Base-by-base conservation (phyloP, 148 eudicot genomes). In the Limonium bicolor region DNA sequence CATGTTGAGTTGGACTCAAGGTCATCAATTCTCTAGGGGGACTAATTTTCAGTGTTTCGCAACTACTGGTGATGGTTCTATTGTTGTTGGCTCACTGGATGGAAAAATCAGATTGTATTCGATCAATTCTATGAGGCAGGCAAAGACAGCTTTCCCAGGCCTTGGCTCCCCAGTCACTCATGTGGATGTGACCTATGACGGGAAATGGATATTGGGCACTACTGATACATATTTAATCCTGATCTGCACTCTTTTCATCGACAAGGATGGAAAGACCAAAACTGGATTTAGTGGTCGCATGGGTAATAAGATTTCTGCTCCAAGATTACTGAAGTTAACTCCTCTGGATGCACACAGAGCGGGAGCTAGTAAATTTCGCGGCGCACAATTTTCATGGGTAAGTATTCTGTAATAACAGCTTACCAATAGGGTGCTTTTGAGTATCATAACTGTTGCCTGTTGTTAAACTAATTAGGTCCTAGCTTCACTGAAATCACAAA, bases 61-160 rank as follows among this genome's bases (percentile, higher is more conserved):
- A 2, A 70, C 93, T 0, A 73, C 99, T 14, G 99, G 99, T 28
- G 99, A 90, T 73, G 99, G 99, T 28, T 84, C 95, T 0, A 90
- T 90, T 63, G 95, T 84, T 23, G 85, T 90, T 48, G 99, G 99
- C 0, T 90, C 99, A 0, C 55, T 84, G 50, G 99, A 90, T 81
- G 99, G 99, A 58, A 90, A 90, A 74, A 80, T 90, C 9, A 46
- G 99, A 23, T 60, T 90, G 58, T 90, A 90, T 56, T 84, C 99
- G 0, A 90, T 68, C 58, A 90, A 77, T 28, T 80, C 95, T 3
- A 90, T 90, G 99, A 76, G 99, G 65, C 76, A 65, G 63, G 99
- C 99, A 5, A 90, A 85, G 66, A 90, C 99, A n/a, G 99, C 99
- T 8, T 90, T 90, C 41, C 99, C 99, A 3, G 94, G 99, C 13